Evolutionary conservation across 768 basidiomycete species (phyloP), one percentile per base, ranked within the genome.

Genomic region (Chalciporus pseudorubinellus): DNA sequence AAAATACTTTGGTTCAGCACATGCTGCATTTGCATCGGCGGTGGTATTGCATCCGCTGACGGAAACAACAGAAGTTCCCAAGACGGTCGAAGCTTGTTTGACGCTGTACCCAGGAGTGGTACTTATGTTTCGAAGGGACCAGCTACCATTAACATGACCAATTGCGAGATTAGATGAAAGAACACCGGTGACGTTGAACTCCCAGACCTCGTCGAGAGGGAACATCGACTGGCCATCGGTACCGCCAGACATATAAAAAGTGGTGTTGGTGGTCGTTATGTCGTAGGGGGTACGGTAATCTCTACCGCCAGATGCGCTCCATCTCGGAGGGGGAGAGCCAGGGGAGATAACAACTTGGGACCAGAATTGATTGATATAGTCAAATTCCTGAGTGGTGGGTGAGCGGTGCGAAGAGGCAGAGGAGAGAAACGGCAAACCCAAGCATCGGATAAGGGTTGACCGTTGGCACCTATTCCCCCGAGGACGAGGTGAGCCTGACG

Each of bases 291-390:
- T 72, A n/a, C 80, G 76, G 39, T 72, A 69, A 59, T 92, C 90
- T 36, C 82, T 84, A 1, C 90, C 90, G 43, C 90, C 90, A 16
- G 80, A 79, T 2, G 88, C 83, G 39, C 83, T 83, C 79, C 81
- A 90, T 19, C 87, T 77, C 46, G 84, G 64, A 21, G 82, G 72
- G 29, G 89, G 89, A 6, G 75, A 72, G 21, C 74, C 76, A 18
- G 78, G 63, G 11, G 80, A 72, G 4, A 87, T 58, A 16, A 55
- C 57, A 29, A 90, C 80, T 59, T 78, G 58, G 0, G 84, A 76
- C 90, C 90, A 92, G 63, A 92, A 92, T 51, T 89, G 74, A 59
- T 83, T 84, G 51, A 65, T 77, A 59, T 83, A 91, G 67, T 89
- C 86, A 60, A 76, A 92, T 70, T 89, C 88, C 88, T 90, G 60